Evolutionary conservation across 2,329 filamentous ascomycete species (phyloP).

Genomic region (Diaporthe destruens): DNA sequence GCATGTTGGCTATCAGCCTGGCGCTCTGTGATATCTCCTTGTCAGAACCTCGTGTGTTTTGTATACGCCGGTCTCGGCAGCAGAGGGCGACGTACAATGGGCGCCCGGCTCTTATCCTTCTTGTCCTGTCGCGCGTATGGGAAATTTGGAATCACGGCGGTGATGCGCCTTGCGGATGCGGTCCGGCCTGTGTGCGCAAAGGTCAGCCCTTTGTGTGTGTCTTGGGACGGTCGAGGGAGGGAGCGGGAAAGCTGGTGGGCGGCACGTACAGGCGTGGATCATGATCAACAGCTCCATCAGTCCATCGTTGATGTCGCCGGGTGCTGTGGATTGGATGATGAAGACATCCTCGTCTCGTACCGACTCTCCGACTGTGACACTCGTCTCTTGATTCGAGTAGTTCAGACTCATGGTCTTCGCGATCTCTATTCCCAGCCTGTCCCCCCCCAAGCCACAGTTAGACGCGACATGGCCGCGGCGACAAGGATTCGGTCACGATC

Average conservation of each 20-base stretch:
- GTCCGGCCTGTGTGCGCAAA: slow-evolving; percentile 53
- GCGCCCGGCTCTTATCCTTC: slow-evolving; percentile 80
- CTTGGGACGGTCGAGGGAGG: not conserved
- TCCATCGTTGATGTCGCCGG: slow-evolving; percentile 97
- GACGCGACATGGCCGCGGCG: slow-evolving; percentile 18
- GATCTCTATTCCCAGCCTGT: slow-evolving; percentile 80
- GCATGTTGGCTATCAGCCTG: slow-evolving; percentile 96
- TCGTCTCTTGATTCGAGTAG: slow-evolving; percentile 89
- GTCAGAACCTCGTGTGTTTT: not conserved
- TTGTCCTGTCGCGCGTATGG: slow-evolving; percentile 91
- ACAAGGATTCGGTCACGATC: not conserved
- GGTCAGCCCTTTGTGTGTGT: slow-evolving; percentile 12
- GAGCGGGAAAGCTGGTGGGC: no score
- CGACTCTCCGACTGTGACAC: slow-evolving; percentile 94
- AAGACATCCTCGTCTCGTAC: slow-evolving; percentile 99
- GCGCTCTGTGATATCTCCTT: slow-evolving; percentile 66
- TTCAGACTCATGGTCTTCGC: slow-evolving; percentile 85
- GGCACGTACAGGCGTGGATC: slow-evolving; percentile 86
- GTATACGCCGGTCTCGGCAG: not conserved
- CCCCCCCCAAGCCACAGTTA: slow-evolving; percentile 22
- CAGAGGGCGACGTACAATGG: slow-evolving; percentile 65
- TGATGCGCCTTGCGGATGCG: slow-evolving; percentile 89
- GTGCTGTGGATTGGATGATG: slow-evolving; percentile 94
- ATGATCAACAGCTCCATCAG: slow-evolving; percentile 99
- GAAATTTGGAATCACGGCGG: slow-evolving; percentile 95